Evolutionary conservation across 805 yeast genomes (phyloP).

Genomic region (Barnettozyma populi): DNA sequence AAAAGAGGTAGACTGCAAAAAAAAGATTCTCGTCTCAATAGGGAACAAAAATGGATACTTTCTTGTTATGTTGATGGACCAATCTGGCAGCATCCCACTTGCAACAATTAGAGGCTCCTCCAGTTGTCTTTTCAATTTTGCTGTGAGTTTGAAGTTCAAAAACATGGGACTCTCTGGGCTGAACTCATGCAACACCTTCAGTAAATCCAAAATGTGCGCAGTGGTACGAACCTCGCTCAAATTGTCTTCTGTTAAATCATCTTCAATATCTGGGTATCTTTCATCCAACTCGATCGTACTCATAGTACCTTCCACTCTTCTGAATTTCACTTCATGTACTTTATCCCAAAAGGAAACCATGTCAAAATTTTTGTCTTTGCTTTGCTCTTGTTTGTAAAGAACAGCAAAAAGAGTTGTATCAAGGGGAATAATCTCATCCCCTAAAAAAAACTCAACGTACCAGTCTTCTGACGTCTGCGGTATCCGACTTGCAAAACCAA

Average conservation of each 20-base stretch:
- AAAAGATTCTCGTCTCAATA: constrained; percentile 68
- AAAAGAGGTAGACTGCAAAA: constrained; percentile 81
- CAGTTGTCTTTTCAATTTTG: constrained; percentile 78
- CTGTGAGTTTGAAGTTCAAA: constrained; percentile 75
- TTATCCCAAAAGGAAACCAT: constrained; percentile 52
- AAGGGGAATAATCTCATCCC: constrained; percentile 52
- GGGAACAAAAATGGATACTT: constrained; percentile 82
- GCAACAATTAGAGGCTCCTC: constrained; percentile 89
- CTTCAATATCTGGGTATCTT: constrained; percentile 27
- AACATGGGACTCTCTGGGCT: constrained; percentile 32
- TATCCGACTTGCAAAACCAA: constrained; percentile 19
- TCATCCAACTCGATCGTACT: constrained; percentile 22
- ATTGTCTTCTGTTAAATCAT: constrained; percentile 25
- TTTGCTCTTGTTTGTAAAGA: constrained; percentile 45
- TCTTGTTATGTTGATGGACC: constrained; percentile 74
- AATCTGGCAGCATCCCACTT: constrained; percentile 77
- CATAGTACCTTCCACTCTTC: constrained; percentile 29
- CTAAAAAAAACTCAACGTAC: constrained; percentile 51
- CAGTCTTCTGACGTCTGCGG: constrained; percentile 15
- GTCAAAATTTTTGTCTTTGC: constrained; percentile 35
- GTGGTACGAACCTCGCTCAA: neutral
- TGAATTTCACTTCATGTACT: constrained; percentile 47
- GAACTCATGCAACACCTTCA: constrained; percentile 41
- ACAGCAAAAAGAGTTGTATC: constrained; percentile 78
- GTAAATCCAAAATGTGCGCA: constrained; percentile 37